These are phyloP conservation scores for Tricholoma saponaceum DNA, from an alignment of 768 basidiomycete species.

Conservation along the genomic window DNA sequence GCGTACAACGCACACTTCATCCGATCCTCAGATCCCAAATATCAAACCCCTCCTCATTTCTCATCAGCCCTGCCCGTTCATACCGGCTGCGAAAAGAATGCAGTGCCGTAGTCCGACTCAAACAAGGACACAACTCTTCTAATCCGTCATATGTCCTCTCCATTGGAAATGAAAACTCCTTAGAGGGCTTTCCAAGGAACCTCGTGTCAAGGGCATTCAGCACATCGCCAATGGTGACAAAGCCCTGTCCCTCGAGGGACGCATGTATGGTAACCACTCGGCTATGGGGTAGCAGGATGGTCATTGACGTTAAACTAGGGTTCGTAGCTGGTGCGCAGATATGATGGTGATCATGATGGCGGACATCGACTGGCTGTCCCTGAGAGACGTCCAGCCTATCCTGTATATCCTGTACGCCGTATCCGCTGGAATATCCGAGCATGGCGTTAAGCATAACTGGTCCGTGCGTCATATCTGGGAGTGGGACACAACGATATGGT, in stretches of 20 bases:
- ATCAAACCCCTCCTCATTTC: background rate
- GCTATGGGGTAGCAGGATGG: background rate
- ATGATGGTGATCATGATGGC: background rate
- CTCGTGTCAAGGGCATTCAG: background rate
- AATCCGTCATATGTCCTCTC: background rate
- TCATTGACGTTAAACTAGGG: background rate
- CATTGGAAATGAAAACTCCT: background rate
- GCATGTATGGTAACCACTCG: background rate
- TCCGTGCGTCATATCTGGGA: background rate
- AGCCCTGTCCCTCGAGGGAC: background rate
- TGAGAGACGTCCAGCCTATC: background rate
- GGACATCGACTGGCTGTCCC: background rate
- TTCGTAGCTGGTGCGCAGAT: background rate
- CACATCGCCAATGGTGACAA: background rate
- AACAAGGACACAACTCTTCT: background rate
- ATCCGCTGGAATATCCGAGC: background rate
- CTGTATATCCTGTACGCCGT: background rate
- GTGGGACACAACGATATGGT: background rate
- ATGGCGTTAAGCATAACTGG: background rate
- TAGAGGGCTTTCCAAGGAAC: background rate
- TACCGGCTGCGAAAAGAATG: background rate
- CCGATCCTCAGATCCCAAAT: background rate
- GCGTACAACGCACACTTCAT: background rate
- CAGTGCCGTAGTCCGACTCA: background rate
- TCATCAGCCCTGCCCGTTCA: background rate